phyloP scores from a whole-genome alignment of 306 rosid species.

The Ceratonia siliqua region DNA sequence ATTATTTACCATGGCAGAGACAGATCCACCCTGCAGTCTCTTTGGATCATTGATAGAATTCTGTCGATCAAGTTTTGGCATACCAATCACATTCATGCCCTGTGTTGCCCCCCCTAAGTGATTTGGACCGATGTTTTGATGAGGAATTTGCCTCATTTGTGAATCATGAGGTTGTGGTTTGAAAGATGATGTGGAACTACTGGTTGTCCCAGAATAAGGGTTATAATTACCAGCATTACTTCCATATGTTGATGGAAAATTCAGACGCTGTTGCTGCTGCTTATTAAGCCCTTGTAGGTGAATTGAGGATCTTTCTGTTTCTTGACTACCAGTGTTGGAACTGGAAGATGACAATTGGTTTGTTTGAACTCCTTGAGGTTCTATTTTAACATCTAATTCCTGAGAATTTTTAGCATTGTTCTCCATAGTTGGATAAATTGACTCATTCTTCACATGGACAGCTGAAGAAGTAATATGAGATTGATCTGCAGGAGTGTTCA shows the following conservation, averaged over 20 bases:
- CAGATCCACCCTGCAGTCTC: slow-evolving; percentile 70
- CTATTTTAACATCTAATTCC: slow-evolving; percentile 54
- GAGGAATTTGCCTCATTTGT: slow-evolving; percentile 68
- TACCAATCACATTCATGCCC: slow-evolving; percentile 42
- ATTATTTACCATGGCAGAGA: slow-evolving; percentile 53
- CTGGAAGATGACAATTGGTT: slow-evolving; percentile 59
- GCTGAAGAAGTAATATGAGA: slow-evolving; percentile 56
- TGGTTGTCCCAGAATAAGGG: slow-evolving; percentile 66
- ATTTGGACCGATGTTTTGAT: slow-evolving; percentile 57
- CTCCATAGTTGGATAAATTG: slow-evolving; percentile 37
- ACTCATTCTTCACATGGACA: slow-evolving; percentile 37
- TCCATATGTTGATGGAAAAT: slow-evolving; percentile 70
- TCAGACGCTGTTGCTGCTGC: slow-evolving; percentile 73
- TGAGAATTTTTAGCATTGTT: slow-evolving; percentile 52
- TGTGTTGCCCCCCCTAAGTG: slow-evolving; percentile 64
- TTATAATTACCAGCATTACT: slow-evolving; percentile 57
- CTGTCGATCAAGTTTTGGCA: slow-evolving; percentile 62
- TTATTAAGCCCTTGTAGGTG: slow-evolving; percentile 64
- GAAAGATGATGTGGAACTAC: slow-evolving; percentile 54
- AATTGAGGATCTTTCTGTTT: slow-evolving; percentile 60
- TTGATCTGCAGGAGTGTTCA: slow-evolving; percentile 57
- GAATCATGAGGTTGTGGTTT: slow-evolving; percentile 70
- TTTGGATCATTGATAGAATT: slow-evolving; percentile 59
- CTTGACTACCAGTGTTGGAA: slow-evolving; percentile 57
- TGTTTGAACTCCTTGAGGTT: slow-evolving; percentile 52